phyloP scores from a whole-genome alignment of 768 basidiomycete genomes.

The Leccinum ochraceum region DNA sequence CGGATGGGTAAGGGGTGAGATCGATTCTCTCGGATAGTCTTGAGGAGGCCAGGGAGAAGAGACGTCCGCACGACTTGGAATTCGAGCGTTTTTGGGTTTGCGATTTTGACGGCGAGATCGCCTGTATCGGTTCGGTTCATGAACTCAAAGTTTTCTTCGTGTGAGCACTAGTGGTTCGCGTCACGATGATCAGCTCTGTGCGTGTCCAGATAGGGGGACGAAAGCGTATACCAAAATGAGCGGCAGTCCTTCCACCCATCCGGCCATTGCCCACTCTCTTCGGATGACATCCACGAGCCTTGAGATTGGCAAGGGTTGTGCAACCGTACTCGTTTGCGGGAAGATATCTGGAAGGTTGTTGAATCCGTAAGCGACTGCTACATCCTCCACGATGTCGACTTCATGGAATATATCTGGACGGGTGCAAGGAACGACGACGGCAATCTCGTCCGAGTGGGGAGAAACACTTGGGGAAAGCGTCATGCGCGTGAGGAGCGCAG shows the following conservation, averaged over 20 bases:
- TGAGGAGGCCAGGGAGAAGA: slow-evolving; percentile 92
- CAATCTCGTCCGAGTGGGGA: slow-evolving; percentile 62
- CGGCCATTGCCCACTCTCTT: slow-evolving; percentile 88
- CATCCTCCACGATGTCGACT: slow-evolving; percentile 98
- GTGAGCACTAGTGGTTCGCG: slow-evolving; percentile 72
- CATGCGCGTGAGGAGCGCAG: slow-evolving; percentile 81
- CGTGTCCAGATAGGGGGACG: not conserved
- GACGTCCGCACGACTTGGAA: slow-evolving; percentile 98
- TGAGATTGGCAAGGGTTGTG: slow-evolving; percentile 87
- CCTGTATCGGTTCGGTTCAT: slow-evolving; percentile 86
- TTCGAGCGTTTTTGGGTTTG: slow-evolving; percentile 96
- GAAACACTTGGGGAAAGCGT: slow-evolving; percentile 56
- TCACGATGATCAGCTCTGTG: slow-evolving; percentile 7
- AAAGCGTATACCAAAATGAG: slow-evolving; percentile 72
- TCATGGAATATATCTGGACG: slow-evolving; percentile 98
- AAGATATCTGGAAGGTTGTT: slow-evolving; percentile 93
- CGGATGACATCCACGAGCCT: slow-evolving; percentile 88
- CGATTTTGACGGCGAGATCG: slow-evolving; percentile 82
- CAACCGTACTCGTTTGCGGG: slow-evolving; percentile 93
- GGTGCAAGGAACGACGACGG: slow-evolving; percentile 86
- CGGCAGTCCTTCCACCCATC: slow-evolving; percentile 95
- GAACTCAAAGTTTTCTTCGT: slow-evolving; percentile 97
- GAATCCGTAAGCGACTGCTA: slow-evolving; percentile 96
- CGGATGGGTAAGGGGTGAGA: slow-evolving; percentile 90
- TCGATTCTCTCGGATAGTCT: slow-evolving; percentile 95